Evolutionary conservation across 2,329 filamentous ascomycete species (phyloP), one percentile per base, ranked within the genome.

Genomic region (Venturiaceae sp.): DNA sequence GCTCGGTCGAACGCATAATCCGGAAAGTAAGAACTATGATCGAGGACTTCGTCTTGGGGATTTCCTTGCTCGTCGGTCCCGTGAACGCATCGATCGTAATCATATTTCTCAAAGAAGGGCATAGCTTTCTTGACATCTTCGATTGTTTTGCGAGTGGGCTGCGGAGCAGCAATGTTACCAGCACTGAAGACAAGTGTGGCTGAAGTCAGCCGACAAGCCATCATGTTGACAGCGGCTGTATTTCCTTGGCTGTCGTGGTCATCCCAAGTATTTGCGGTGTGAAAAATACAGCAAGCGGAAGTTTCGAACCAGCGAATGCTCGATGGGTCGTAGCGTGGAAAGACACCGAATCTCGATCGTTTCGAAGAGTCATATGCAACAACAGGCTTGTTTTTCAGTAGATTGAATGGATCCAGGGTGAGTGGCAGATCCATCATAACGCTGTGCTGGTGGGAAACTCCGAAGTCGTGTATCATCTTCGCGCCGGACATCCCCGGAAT

Each of bases 381-480:
- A 0, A 82, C 77, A 3, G 82, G 80, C 53, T 75, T 74, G 61
- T 81, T 81, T 59, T 73, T 80, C 1, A 79, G 65, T 30, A 84
- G 73, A 60, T 87, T 87, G 41, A 83, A 66, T 0, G 85, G 84
- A 60, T 87, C 81, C 1, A 89, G 72, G 0, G 81, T 82, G 0
- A 89, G 73, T 0, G 86, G 86, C 9, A 88, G 74, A 64, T 90
- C 86, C 71, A 89, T 78, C 58, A 89, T 86, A 37, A 88, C 72
- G 0, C 85, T 87, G 64, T 87, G 78, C 5, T 66, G 68, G 5
- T 72, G 75, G 1, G 85, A 86, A 1, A 85, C 85, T 14, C 86
- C 86, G 69, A 88, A 89, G 67, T 89, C 86, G 66, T 89, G 86
- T 84, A 89, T 89, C 79, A 89, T 85, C 66, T 85, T 87, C 1